These are phyloP conservation scores for Lithospermum erythrorhizon DNA, from an alignment of 257 asterid species.

Conservation along the genomic window DNA sequence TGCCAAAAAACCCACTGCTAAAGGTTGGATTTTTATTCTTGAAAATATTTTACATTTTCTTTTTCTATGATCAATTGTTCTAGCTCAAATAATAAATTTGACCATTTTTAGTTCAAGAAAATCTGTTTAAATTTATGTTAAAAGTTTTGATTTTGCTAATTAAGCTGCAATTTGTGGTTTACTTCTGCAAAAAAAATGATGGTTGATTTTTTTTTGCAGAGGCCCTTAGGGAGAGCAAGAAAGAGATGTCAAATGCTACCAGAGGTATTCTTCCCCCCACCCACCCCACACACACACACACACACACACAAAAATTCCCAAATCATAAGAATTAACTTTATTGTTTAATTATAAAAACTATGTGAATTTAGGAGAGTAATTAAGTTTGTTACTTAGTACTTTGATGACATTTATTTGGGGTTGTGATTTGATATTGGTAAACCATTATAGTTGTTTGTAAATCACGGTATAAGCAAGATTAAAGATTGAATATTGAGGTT, in stretches of 20 bases:
- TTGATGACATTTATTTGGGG: too few species aligned
- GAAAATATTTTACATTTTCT: neutral
- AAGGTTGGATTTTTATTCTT: slow-evolving; percentile 32
- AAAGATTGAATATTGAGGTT: neutral
- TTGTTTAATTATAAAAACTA: too few species aligned
- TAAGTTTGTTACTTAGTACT: too few species aligned
- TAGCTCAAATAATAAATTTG: neutral
- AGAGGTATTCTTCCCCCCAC: slow-evolving; percentile 38
- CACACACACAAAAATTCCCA: too few species aligned
- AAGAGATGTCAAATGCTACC: slow-evolving; percentile 72
- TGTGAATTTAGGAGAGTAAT: too few species aligned
- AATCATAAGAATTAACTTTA: too few species aligned
- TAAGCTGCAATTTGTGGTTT: neutral
- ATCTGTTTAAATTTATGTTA: neutral
- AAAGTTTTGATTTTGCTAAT: neutral
- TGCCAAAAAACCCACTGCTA: slow-evolving; percentile 77
- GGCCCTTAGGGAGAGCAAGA: slow-evolving; percentile 69
- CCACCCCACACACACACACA: too few species aligned
- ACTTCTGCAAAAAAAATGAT: neutral
- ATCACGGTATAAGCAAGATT: neutral
- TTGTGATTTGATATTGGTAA: neutral
- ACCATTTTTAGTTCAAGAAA: neutral
- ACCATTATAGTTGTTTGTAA: neutral
- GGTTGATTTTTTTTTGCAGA: slow-evolving; percentile 32
- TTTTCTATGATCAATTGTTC: neutral